phyloP scores from a whole-genome alignment of 2,329 filamentous ascomycete species.

The Aspergillus melleus region DNA sequence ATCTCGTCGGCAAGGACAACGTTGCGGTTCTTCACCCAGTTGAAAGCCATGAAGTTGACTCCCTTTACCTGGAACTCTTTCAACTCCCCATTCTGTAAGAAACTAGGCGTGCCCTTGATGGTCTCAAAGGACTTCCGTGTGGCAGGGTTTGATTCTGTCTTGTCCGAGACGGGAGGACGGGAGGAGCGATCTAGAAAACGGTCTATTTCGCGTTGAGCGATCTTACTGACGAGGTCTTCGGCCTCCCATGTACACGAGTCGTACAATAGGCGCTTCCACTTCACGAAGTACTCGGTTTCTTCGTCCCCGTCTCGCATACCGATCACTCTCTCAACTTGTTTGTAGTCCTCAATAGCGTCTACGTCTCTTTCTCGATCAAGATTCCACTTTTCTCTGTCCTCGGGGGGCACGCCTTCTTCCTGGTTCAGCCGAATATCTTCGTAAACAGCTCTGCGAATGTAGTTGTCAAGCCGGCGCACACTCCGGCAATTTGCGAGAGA shows the following conservation, averaged over 20 bases:
- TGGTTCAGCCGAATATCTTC: constrained; percentile 76
- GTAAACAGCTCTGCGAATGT: constrained; percentile 79
- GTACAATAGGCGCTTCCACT: constrained; percentile 94
- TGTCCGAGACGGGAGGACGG: constrained; percentile 77
- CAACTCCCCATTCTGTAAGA: constrained; percentile 80
- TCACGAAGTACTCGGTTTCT: constrained; percentile 85
- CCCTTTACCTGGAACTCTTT: constrained; percentile 92
- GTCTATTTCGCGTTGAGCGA: constrained; percentile 88
- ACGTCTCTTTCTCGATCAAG: constrained; percentile 91
- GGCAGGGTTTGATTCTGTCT: constrained; percentile 70
- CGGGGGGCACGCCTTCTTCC: constrained; percentile 72
- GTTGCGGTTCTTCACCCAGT: constrained; percentile 92
- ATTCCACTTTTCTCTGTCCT: constrained; percentile 90
- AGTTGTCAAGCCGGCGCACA: constrained; percentile 89
- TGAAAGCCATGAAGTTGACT: constrained; percentile 91
- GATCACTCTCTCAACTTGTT: constrained; percentile 90
- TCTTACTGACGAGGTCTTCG: constrained; percentile 69
- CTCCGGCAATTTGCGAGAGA: constrained; percentile 76
- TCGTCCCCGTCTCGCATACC: constrained; percentile 77
- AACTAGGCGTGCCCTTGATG: constrained; percentile 80
- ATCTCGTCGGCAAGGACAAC: constrained; percentile 98
- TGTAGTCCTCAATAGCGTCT: constrained; percentile 85
- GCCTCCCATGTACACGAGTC: constrained; percentile 94
- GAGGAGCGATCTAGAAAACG: constrained; percentile 82
- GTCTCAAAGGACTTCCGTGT: constrained; percentile 70